Evolutionary conservation across 2,329 filamentous ascomycete genomes (phyloP).

Genomic region (Aspergillus luchuensis): DNA sequence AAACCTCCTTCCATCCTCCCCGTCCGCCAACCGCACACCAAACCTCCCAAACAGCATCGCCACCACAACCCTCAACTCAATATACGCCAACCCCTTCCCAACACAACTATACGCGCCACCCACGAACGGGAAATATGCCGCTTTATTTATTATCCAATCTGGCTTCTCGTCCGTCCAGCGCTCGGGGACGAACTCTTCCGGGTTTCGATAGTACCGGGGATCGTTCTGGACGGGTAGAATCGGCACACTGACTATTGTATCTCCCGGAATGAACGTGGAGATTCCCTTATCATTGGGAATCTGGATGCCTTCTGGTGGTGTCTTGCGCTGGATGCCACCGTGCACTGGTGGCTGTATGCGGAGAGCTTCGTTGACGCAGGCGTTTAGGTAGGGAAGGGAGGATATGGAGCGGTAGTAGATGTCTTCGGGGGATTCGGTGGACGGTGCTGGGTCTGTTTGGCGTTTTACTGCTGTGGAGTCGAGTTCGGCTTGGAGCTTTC

Average conservation of each 20-base stretch:
- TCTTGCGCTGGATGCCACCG: neutral
- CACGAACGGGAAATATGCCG: neutral
- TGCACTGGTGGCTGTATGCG: neutral
- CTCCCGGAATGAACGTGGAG: neutral
- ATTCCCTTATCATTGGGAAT: neutral
- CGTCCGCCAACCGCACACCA: neutral
- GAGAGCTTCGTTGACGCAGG: slow-evolving; percentile 1
- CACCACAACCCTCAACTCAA: neutral
- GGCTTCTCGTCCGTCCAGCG: neutral
- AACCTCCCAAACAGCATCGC: neutral
- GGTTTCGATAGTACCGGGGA: neutral
- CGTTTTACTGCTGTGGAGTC: too few species aligned
- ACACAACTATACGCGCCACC: neutral
- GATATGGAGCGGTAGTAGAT: slow-evolving; percentile 4
- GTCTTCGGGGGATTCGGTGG: neutral
- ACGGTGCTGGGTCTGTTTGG: too few species aligned
- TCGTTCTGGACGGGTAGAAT: neutral
- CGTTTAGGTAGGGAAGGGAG: neutral
- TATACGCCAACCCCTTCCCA: neutral
- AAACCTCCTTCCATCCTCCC: neutral
- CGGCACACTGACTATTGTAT: neutral
- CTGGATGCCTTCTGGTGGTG: neutral
- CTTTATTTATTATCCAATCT: neutral
- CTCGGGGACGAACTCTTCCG: neutral
- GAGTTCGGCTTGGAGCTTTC: neutral